These are phyloP conservation scores for Croton laevigatus DNA, from an alignment of 441 rosid genomes.

Conservation along the genomic window DNA sequence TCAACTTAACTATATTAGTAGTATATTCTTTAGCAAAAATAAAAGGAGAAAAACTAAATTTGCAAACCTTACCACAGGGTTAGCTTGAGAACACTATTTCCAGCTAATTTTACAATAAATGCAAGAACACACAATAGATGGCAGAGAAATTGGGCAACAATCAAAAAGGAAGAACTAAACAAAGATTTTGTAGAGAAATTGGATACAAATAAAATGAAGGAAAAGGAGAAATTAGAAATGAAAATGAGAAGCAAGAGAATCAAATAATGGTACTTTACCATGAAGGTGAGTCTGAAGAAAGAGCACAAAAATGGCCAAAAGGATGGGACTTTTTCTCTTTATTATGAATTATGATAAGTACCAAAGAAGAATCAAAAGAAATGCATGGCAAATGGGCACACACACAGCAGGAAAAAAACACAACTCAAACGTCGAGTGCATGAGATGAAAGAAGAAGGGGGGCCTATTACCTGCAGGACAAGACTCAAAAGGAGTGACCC, in stretches of 20 bases:
- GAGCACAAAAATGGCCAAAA: conserved; percentile 16
- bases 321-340: conserved; percentile 14
- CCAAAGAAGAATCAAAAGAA: conserved; percentile 8
- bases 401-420: conserved; percentile 11
- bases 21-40: conserved; percentile 23
- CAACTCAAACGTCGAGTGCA: conserved; percentile 23
- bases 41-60: neutral
- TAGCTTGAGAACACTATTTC: conserved; percentile 10
- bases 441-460: neutral
- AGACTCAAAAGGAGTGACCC: conserved; percentile 31
- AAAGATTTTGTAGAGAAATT: neutral
- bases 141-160: conserved; percentile 9
- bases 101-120: conserved; percentile 22
- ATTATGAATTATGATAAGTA: conserved; percentile 13
- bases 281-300: conserved; percentile 13
- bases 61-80: conserved; percentile 9
- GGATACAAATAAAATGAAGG: conserved; percentile 17
- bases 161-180: conserved; percentile 12
- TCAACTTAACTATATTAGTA: conserved; percentile 24
- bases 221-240: neutral
- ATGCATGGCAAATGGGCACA: conserved; percentile 23
- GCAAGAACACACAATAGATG: conserved; percentile 21
- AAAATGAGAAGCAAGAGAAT: neutral
- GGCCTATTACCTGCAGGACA: conserved; percentile 19
- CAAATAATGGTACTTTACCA: conserved; percentile 19